A percentile compares a stretch with the other conserved stretches of the same genome.
Evolutionary conservation across 2,329 filamentous ascomycete genomes (phyloP).

Genomic region (Furcasterigmium sp.): DNA sequence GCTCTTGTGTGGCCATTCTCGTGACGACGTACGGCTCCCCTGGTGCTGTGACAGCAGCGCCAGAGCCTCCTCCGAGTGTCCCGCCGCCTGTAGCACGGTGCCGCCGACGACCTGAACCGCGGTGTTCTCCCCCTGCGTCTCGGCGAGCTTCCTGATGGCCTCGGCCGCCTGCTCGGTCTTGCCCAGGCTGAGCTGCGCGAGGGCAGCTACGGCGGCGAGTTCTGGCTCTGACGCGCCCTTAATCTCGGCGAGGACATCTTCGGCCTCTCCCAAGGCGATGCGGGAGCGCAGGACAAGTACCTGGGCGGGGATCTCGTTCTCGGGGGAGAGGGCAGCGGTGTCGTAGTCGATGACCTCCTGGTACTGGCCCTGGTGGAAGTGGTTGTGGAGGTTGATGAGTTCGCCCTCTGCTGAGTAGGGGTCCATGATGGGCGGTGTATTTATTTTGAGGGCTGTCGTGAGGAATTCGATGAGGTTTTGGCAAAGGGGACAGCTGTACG

Average conservation of each 20-base stretch:
- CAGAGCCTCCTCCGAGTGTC: constrained; percentile 80
- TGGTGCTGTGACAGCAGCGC: constrained; percentile 76
- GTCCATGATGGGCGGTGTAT: constrained; percentile 47
- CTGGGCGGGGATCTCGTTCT: constrained; percentile 72
- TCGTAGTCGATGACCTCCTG: constrained; percentile 82
- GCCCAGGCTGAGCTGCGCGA: constrained; percentile 63
- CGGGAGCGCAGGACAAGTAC: constrained; percentile 77
- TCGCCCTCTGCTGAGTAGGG: constrained; percentile 68
- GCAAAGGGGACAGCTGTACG: background rate
- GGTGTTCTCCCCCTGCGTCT: constrained; percentile 64
- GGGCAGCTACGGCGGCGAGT: constrained; percentile 67
- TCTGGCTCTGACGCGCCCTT: constrained; percentile 63
- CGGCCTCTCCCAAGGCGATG: constrained; percentile 74
- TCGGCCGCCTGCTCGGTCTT: constrained; percentile 57
- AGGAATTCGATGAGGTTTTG: background rate
- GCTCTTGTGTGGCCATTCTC: no score
- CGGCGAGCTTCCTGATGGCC: constrained; percentile 61
- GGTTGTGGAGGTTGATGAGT: constrained; percentile 65
- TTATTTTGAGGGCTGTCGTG: background rate
- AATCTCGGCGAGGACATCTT: constrained; percentile 66
- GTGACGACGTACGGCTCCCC: constrained; percentile 64
- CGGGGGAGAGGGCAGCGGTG: constrained; percentile 68
- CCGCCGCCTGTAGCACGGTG: constrained; percentile 75
- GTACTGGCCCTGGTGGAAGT: constrained; percentile 79
- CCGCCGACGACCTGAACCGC: constrained; percentile 77